Conservation (phyloP, 257 asterid species). For the Nicotiana obtusifolia region DNA sequence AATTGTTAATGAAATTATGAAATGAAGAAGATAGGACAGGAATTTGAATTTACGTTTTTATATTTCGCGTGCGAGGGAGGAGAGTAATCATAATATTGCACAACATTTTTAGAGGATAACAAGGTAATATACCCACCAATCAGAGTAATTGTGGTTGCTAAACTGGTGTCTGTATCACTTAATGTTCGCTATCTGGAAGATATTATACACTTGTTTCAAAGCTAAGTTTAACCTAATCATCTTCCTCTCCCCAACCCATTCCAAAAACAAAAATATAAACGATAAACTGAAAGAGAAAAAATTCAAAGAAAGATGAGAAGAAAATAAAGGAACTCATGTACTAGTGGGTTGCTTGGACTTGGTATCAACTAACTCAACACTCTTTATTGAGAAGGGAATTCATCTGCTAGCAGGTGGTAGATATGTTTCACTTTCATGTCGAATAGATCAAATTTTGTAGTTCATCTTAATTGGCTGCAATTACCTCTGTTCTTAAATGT, state of each 20-base stretch:
- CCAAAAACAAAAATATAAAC: neutral
- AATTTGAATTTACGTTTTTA: neutral
- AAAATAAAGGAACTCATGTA: neutral
- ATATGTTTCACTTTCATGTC: neutral
- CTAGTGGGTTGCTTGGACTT: neutral
- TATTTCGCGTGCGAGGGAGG: neutral
- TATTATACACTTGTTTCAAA: constrained; percentile 30
- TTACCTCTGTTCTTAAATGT: neutral
- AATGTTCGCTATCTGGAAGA: neutral
- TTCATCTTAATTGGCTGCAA: neutral
- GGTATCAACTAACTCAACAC: neutral
- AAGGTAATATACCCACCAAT: constrained; percentile 9
- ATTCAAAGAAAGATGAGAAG: neutral
- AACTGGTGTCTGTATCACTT: constrained; percentile 19
- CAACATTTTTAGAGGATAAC: neutral
- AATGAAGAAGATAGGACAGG: too few relatives aligned
- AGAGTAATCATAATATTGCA: neutral
- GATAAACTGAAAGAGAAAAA: neutral
- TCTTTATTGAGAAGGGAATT: neutral
- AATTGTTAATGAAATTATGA: too few relatives aligned
- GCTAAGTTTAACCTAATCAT: constrained; percentile 33
- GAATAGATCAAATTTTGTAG: neutral
- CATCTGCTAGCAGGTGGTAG: neutral
- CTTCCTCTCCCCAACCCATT: neutral
- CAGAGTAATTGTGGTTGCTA: constrained; percentile 27